These are phyloP conservation scores for Rubroboletus satanas DNA, from an alignment of 768 basidiomycete species.

Conservation along the genomic window DNA sequence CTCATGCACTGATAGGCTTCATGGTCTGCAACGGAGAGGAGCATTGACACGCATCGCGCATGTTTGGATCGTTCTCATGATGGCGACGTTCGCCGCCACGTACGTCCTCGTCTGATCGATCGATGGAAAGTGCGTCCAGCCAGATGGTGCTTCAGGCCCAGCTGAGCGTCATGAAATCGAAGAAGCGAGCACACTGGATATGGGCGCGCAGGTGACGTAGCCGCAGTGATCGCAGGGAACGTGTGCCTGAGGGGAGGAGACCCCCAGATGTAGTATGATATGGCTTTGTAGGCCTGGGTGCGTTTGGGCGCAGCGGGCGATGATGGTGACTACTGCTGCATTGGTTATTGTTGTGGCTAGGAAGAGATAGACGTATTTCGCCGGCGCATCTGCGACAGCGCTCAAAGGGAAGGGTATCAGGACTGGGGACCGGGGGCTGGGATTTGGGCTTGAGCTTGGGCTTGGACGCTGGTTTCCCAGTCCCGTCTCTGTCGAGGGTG, in stretches of 20 bases:
- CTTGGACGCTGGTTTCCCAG: too few species aligned
- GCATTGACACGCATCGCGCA: neutral
- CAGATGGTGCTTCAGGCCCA: neutral
- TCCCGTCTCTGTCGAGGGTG: too few species aligned
- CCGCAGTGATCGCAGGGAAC: neutral
- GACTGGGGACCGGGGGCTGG: too few species aligned
- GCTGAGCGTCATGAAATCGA: neutral
- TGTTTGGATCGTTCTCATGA: neutral
- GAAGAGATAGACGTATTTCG: too few species aligned
- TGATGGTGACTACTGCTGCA: too few species aligned
- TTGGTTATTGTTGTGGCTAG: too few species aligned
- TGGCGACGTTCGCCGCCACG: neutral
- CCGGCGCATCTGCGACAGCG: too few species aligned
- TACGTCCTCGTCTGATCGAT: neutral
- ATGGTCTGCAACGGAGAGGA: neutral
- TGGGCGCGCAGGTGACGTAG: neutral
- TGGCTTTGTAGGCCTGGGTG: too few species aligned
- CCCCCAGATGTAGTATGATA: too few species aligned
- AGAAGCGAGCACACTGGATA: neutral
- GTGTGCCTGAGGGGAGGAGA: neutral
- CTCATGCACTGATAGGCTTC: neutral
- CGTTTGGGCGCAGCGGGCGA: too few species aligned
- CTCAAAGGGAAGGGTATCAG: too few species aligned
- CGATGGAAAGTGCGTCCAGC: neutral
- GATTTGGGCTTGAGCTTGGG: too few species aligned